Base-by-base conservation (phyloP, 345 rosid genomes). In the Ceriops decandra region DNA sequence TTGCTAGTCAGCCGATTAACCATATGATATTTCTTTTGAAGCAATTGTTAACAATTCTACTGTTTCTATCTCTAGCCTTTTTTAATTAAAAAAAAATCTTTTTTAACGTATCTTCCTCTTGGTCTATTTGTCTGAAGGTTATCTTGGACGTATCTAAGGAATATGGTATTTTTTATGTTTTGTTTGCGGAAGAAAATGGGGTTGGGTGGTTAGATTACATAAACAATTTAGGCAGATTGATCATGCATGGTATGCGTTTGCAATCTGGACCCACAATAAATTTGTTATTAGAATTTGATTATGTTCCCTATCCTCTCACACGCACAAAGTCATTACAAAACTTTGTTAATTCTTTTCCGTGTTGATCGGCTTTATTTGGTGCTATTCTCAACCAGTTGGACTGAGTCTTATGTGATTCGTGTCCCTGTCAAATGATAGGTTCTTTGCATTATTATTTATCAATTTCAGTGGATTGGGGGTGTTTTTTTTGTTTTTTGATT, bases 221-320 rank as follows among this genome's bases (percentile, higher is more conserved):
- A 52, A 8, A 57, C 66, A 68, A 58, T 74, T 67, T 71, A 46
- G 66, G 69, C 72, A 22, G 30, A 59, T 75, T 74, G 26, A 64
- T 74, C 74, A 73, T 79, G 77, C 86, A 74, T 79, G 74, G 38
- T 60, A 52, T 38, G 27, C 60, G 49, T 52, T 64, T 74, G 32
- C 60, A 51, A 32, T 52, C 27, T 72, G 81, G 78, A 21, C 74
- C 84, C 83, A 68, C 74, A 8, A 24, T 27, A 51, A 54, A 63
- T 67, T 31, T 30, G 54, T 57, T 61, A 42, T 76, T 75, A 33
- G 27, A 72, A 51, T 57, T 53, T 71, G 57, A 63, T 69, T 38
- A 66, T 71, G 72, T 77, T 77, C 68, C 59, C 28, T 9, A 68
- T 11, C 15, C 4, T 9, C 16, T 75, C 63, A 64, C 32, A 56